Evolutionary conservation across 345 rosid species (phyloP), one percentile per base, ranked within the genome.

Genomic region (Citrus unshiu): DNA sequence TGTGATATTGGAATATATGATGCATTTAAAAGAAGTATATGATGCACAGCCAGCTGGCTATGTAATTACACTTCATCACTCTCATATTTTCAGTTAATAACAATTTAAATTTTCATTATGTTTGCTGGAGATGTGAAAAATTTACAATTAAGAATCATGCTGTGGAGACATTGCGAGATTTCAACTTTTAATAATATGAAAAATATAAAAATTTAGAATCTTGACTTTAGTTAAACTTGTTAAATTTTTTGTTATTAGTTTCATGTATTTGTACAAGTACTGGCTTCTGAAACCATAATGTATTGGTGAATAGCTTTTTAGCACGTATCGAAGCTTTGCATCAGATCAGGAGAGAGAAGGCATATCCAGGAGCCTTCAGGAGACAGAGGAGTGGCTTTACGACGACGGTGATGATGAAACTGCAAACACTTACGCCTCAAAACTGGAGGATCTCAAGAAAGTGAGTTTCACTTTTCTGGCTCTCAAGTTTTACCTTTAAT

Each of bases 301-400:
- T 83, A 77, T 60, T 46, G 59, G 32, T 71, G 65, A 59, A 71
- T 83, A 90, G 93, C 88, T 90, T 78, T 84, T 85, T 73, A 86
- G 88, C 83, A 85, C 80, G 4, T 88, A 85, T 74, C 86, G 90
- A 70, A 83, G 86, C 80, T 86, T 86, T 79, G 88, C 91, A 12
- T 80, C 76, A 77, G 90, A 90, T 70, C 40, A 2, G 58, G 93
- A 90, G 85, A 86, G 85, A 78, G 91, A 90, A 66, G 89, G 83
- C 29, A 83, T 88, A 46, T 85, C 91, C 75, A 85, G 77, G 80
- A 88, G 80, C 77, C 85, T 90, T 7, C 88, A 90, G 70, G 86
- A 88, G 85, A 86, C 93, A 2, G 86, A 90, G 75, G 93, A 90
- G 67, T 90, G 93, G 93, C 93, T 90, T 81, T 90, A 90, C 51